Evolutionary conservation across 2,329 filamentous ascomycete species (phyloP), one percentile per base, ranked within the genome.

Genomic region (Westerdykella aurantiaca): DNA sequence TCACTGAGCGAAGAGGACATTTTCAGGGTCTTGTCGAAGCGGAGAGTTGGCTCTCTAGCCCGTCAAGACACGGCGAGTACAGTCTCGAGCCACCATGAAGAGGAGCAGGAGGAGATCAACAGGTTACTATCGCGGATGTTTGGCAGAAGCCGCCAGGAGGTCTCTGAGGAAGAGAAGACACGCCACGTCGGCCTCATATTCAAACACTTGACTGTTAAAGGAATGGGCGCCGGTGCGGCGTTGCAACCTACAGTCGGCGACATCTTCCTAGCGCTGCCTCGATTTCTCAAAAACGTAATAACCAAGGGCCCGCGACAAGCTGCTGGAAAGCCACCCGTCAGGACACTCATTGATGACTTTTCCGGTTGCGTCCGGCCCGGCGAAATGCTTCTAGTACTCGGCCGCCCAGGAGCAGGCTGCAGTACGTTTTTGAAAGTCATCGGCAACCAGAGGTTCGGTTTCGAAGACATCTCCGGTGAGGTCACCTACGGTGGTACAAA

Each of bases 291-390:
- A 52, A 80, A 82, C 22, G 58, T 77, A 1, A 50, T 69, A 68
- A 44, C 70, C 69, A 50, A 70, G 69, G 67, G 58, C 29, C 69
- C 64, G 40, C 62, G 61, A 38, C 60, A 60, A 43, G 61, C 67
- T 43, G 60, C 48, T 31, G 66, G 53, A 35, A 81, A 78, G 53
- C 75, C 78, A 0, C 79, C 82, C 0, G 64, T 83, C 16, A 78
- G 78, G 49, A 83, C 81, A 0, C 82, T 88, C 37, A 66, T 88
- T 17, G 75, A 84, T 42, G 73, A 79, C 53, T 79, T 76, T 45
- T 78, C 82, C 58, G 84, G 84, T 10, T 85, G 81, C 51, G 79
- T 88, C 40, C 82, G 82, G 60, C 83, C 83, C 0, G 85, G 83
- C 16, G 82, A 86, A 64, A 85, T 86, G 83, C 66, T 86, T 1